Base-by-base conservation (phyloP, 768 basidiomycete genomes). In the Naganishia kalamii region DNA sequence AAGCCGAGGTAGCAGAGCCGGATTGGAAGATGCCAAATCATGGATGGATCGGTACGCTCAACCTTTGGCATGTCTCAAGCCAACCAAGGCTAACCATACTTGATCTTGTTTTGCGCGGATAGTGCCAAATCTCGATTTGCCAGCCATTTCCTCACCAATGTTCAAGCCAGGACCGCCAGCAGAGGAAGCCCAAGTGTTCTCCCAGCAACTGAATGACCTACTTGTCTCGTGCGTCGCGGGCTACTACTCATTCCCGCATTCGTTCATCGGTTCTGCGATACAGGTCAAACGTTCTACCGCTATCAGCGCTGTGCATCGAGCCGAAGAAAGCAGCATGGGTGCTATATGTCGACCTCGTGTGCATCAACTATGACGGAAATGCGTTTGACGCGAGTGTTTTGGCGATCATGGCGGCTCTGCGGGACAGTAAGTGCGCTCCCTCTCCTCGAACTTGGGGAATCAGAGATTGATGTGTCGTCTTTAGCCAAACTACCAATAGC, bases 331-430 rank as follows among this genome's bases (percentile, higher is more conserved):
- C 90, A 0, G 92, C 82, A 0, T 99, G 92, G 92, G 88, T 88
- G 30, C 82, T 98, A n/a, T 98, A 97, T 73, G 83, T 97, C 70
- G 96, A 99, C 70, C 85, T 89, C 30, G 89, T 88, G 0, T 97
- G 94, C 75, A 90, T 99, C 69, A 98, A 96, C 79, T 96, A 94
- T 74, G 93, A 98, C 75, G 96, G 96, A 5, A 98, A 97, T 73
- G 88, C 83, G 0, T 91, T 93, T 65, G 96, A 99, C 69, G 91
- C 96, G 0, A 83, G 90, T 0, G 81, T 97, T 11, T 75, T 97
- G 23, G 90, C 91, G 0, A 88, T 93, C 82, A 84, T 92, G 52
- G 86, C 88, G 10, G 92, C 94, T 5, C 80, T 98, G 47, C 83
- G 81, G 75, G 90, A 92, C 67, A 88, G 92, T 94, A 70, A 52